Percentiles rank a stretch among this genome's conserved stretches.
These are phyloP conservation scores for Cercophora samala DNA, from an alignment of 495 filamentous ascomycete genomes.

Conservation along the genomic window DNA sequence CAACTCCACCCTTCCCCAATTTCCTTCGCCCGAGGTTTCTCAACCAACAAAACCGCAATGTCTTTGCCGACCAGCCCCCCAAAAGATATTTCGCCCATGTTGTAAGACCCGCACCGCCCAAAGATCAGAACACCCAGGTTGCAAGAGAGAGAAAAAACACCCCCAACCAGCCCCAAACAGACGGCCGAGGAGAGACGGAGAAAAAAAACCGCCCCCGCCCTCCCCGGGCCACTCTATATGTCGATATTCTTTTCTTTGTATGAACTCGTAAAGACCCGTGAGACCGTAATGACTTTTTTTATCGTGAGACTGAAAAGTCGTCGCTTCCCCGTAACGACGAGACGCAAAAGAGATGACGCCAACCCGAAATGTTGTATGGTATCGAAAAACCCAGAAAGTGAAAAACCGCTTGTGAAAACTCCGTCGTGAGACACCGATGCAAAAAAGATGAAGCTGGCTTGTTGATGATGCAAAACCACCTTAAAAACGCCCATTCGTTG, in stretches of 20 bases:
- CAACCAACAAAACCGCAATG: constrained; percentile 31
- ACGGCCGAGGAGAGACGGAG: constrained; percentile 2
- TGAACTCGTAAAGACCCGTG: constrained; percentile 39
- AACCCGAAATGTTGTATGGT: constrained; percentile 33
- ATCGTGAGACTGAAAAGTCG: constrained; percentile 35
- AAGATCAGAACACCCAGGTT: constrained; percentile 27
- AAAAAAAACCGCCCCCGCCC: constrained; percentile 4
- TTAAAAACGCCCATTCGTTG: constrained; percentile 34
- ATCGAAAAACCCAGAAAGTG: constrained; percentile 27
- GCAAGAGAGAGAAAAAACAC: constrained; percentile 23
- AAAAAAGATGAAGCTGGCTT: constrained; percentile 25
- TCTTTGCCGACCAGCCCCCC: constrained; percentile 28
- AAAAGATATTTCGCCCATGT: constrained; percentile 28
- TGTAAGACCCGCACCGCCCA: constrained; percentile 6
- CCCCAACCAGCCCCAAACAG: constrained; percentile 2
- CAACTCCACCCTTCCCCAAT: constrained; percentile 29
- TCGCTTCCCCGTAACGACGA: constrained; percentile 35
- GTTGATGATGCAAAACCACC: constrained; percentile 36
- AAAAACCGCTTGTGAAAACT: constrained; percentile 29
- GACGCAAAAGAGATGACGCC: constrained; percentile 21
- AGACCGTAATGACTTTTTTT: constrained; percentile 37
- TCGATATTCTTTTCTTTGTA: constrained; percentile 35
- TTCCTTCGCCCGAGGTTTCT: constrained; percentile 15
- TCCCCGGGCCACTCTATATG: constrained; percentile 36
- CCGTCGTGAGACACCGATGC: constrained; percentile 40